phyloP scores from a whole-genome alignment of 176 grass and related monocot species.

The Lolium rigidum region DNA sequence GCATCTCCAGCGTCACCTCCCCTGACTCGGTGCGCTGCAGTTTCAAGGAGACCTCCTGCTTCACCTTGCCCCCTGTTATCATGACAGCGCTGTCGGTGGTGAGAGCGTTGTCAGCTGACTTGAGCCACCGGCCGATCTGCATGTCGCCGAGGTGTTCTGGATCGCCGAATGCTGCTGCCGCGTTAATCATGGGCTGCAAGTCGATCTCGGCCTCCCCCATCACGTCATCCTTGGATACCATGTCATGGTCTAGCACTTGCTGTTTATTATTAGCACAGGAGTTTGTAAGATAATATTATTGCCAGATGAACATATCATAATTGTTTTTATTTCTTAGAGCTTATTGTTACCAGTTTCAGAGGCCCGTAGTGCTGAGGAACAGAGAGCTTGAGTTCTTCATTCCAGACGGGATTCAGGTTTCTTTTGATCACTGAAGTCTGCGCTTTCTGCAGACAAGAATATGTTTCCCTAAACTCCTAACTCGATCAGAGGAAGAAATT shows the following conservation, averaged over 20 bases:
- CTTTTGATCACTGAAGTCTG: constrained; percentile 67
- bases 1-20: constrained; percentile 65
- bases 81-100: constrained; percentile 59
- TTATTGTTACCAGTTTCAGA: constrained; percentile 64
- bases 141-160: constrained; percentile 55
- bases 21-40: constrained; percentile 74
- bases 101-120: constrained; percentile 67
- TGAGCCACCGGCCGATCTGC: constrained; percentile 79
- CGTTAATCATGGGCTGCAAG: constrained; percentile 76
- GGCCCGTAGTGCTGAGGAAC: constrained; percentile 64
- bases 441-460: constrained; percentile 55
- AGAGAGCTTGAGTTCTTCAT: constrained; percentile 80
- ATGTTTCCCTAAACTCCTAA: too few species aligned
- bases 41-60: constrained; percentile 61
- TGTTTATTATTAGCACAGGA: constrained; percentile 10
- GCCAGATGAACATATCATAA: not conserved
- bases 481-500: too few species aligned
- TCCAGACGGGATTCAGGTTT: constrained; percentile 86
- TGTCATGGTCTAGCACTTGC: constrained; percentile 81
- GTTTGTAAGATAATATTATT: not conserved
- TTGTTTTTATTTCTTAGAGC: not conserved
- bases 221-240: constrained; percentile 72
- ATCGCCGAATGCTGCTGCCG: constrained; percentile 54
- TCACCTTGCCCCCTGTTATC: constrained; percentile 64
- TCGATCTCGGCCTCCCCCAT: constrained; percentile 86